phyloP scores from a whole-genome alignment of 2,329 filamentous ascomycete species.

The Pyricularia sp. region DNA sequence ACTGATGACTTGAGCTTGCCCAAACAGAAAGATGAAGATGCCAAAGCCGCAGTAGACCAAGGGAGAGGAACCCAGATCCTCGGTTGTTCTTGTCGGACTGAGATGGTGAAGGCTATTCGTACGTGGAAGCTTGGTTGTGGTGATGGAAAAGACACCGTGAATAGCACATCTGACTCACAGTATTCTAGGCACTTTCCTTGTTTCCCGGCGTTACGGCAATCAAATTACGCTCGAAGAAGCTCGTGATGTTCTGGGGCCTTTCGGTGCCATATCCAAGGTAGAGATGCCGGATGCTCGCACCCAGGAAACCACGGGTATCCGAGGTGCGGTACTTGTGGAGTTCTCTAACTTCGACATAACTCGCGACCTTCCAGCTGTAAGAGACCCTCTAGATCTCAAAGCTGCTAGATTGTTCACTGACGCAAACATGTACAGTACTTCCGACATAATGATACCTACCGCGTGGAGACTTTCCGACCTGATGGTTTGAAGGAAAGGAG shows the following conservation, averaged over 20 bases:
- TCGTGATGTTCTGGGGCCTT: slow-evolving; percentile 23
- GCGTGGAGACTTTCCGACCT: slow-evolving; percentile 9
- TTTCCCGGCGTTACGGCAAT: slow-evolving; percentile 26
- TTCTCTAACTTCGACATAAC: slow-evolving; percentile 37
- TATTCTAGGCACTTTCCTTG: slow-evolving; percentile 32
- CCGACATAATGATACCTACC: slow-evolving; percentile 18
- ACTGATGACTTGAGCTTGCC: slow-evolving; percentile 12
- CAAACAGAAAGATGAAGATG: slow-evolving; percentile 30
- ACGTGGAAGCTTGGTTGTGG: slow-evolving; percentile 14
- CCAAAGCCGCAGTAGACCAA: slow-evolving; percentile 30
- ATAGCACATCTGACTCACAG: neutral
- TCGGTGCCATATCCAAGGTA: slow-evolving; percentile 29
- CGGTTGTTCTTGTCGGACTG: slow-evolving; percentile 44
- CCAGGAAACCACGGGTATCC: slow-evolving; percentile 20
- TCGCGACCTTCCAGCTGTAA: slow-evolving; percentile 35
- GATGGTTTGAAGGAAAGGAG: slow-evolving; percentile 20
- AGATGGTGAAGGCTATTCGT: slow-evolving; percentile 48
- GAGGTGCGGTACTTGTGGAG: slow-evolving; percentile 30
- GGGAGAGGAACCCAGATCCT: slow-evolving; percentile 36
- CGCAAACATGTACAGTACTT: slow-evolving; percentile 16
- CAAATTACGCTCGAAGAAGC: slow-evolving; percentile 30
- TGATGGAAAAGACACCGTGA: neutral
- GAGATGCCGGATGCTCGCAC: slow-evolving; percentile 21
- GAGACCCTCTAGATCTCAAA: slow-evolving; percentile 10
- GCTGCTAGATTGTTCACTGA: slow-evolving; percentile 3